Percentiles rank a stretch among this genome's conserved stretches.
Conservation (phyloP, 805 yeast genomes). For the Lipomyces japonicus region DNA sequence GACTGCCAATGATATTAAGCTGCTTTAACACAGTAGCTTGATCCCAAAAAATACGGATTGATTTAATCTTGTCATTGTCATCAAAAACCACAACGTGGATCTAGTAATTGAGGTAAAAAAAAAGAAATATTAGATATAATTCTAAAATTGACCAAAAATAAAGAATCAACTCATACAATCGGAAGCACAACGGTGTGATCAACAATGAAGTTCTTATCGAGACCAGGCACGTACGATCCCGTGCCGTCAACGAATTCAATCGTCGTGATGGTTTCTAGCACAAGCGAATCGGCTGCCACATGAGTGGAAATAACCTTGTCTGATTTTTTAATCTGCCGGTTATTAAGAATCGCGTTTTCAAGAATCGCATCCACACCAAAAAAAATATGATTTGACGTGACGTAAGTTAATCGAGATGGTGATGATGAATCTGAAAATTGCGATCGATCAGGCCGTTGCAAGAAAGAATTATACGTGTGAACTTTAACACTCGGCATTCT, state of each 20-base stretch:
- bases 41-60: slow-evolving; percentile 32
- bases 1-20: slow-evolving; percentile 33
- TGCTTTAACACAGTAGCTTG: slow-evolving; percentile 34
- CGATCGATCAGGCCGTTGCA: no score
- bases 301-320: slow-evolving; percentile 27
- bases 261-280: slow-evolving; percentile 30
- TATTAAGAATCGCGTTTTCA: slow-evolving; percentile 19
- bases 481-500: no score
- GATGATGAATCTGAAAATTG: no score
- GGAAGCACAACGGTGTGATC: slow-evolving; percentile 30
- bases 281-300: slow-evolving; percentile 25
- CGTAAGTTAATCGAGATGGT: slow-evolving; percentile 27
- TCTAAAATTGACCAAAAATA: not conserved
- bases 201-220: slow-evolving; percentile 31
- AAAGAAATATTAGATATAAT: not conserved
- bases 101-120: not conserved
- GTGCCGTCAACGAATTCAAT: slow-evolving; percentile 32
- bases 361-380: slow-evolving; percentile 26
- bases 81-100: slow-evolving; percentile 21
- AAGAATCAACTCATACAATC: slow-evolving; percentile 16
- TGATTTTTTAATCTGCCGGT: slow-evolving; percentile 22
- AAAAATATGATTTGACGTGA: slow-evolving; percentile 26
- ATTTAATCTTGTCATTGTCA: slow-evolving; percentile 18
- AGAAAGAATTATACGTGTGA: no score
- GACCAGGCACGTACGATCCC: slow-evolving; percentile 31